phyloP scores from a whole-genome alignment of 1,284 basidiomycete species.

The Austroboletus novae-zelandiae region DNA sequence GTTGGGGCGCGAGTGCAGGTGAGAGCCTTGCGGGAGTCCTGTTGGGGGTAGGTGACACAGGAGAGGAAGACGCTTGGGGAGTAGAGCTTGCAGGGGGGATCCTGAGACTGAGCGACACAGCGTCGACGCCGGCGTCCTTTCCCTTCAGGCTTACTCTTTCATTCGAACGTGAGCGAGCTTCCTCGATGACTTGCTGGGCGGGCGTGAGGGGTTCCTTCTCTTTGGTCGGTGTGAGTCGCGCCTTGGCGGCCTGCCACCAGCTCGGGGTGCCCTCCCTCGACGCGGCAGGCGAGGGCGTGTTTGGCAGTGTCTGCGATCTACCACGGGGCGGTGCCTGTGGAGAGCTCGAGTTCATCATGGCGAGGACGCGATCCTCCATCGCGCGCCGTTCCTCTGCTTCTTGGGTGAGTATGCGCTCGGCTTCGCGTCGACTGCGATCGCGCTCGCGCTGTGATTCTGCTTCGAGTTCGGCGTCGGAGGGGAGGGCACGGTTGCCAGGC shows the following conservation, averaged over 20 bases:
- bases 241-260: constrained; percentile 73
- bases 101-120: constrained; percentile 54
- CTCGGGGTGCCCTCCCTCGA: constrained; percentile 52
- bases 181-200: constrained; percentile 73
- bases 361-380: constrained; percentile 70
- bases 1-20: constrained; percentile 33
- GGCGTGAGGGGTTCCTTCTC: constrained; percentile 69
- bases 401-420: constrained; percentile 65
- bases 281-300: constrained; percentile 57
- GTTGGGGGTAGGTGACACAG: constrained; percentile 58
- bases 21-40: constrained; percentile 57
- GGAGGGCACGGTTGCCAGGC: constrained; percentile 42
- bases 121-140: constrained; percentile 45
- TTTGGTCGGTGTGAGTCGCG: constrained; percentile 73
- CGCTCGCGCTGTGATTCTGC: constrained; percentile 74
- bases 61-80: constrained; percentile 43
- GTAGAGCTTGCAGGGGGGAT: constrained; percentile 36
- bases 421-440: constrained; percentile 68
- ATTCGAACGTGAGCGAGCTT: constrained; percentile 59
- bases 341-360: constrained; percentile 54
- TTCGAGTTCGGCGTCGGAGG: constrained; percentile 73
- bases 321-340: constrained; percentile 41
- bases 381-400: constrained; percentile 67
- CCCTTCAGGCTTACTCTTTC: constrained; percentile 47
- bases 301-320: constrained; percentile 52